Conservation (phyloP, 257 asterid genomes). For the Nicotiana tomentosiformis region DNA sequence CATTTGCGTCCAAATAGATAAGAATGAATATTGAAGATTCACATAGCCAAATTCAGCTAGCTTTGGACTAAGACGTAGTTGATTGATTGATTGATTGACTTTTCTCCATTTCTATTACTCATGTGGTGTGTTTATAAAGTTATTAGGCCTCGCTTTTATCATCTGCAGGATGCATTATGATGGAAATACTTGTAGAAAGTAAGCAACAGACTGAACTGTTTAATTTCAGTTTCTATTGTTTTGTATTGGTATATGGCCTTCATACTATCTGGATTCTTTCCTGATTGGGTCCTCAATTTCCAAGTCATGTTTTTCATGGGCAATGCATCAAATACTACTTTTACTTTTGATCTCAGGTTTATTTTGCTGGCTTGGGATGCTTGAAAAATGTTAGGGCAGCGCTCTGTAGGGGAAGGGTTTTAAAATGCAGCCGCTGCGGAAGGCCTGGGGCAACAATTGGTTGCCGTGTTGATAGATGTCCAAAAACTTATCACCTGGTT, state of each 20-base stretch:
- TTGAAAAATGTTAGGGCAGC: conserved; percentile 97
- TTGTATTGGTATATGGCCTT: conserved; percentile 7
- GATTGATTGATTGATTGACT: not conserved
- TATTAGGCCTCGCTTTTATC: conserved; percentile 23
- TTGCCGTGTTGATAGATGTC: conserved; percentile 99
- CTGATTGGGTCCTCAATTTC: not conserved
- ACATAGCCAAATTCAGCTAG: not conserved
- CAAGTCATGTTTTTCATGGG: not conserved
- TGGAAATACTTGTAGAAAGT: conserved; percentile 32
- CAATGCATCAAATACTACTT: conserved; percentile 11
- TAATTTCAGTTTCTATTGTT: conserved; percentile 12
- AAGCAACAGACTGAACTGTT: conserved; percentile 29
- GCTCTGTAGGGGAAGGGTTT: conserved; percentile 85
- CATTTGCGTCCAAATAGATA: not conserved
- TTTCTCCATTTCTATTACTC: conserved; percentile 6
- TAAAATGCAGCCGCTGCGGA: conserved; percentile 93
- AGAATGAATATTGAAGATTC: conserved; percentile 3
- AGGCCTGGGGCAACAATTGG: conserved; percentile 99
- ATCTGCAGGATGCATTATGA: conserved; percentile 33
- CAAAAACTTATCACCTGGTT: conserved; percentile 94
- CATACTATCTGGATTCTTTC: conserved; percentile 7
- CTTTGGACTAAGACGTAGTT: not conserved
- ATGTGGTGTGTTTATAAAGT: conserved; percentile 25
- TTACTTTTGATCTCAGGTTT: conserved; percentile 54
- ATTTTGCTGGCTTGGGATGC: conserved; percentile 98